Evolutionary conservation across 2,329 filamentous ascomycete species (phyloP).

Genomic region (Cladosporium velox): DNA sequence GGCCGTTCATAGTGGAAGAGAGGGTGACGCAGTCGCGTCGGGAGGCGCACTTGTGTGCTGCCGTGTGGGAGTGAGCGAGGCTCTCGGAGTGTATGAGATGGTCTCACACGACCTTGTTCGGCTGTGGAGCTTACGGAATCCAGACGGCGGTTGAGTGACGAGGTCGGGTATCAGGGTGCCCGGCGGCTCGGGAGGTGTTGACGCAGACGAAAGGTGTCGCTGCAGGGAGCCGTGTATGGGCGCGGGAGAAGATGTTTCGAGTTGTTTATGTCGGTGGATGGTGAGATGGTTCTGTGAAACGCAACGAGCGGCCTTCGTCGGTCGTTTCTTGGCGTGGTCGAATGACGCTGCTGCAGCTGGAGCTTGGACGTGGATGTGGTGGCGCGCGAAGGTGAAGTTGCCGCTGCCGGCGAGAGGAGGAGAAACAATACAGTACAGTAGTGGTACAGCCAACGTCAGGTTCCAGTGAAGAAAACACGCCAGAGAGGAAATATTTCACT

Average conservation of each 20-base stretch:
- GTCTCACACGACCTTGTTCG: slow-evolving; percentile 21
- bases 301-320: slow-evolving; percentile 1
- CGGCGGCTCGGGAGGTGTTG: slow-evolving; percentile 5
- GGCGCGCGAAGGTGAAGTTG: neutral
- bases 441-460: neutral
- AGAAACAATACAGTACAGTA: neutral
- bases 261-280: slow-evolving; percentile 13
- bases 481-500: neutral
- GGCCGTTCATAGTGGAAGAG: slow-evolving; percentile 14
- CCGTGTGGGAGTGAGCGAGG: slow-evolving; percentile 26
- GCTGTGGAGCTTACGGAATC: slow-evolving; percentile 14
- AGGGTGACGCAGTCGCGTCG: slow-evolving; percentile 11
- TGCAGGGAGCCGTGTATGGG: slow-evolving; percentile 1
- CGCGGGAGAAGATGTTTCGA: neutral
- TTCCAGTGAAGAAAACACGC: neutral
- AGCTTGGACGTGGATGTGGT: slow-evolving; percentile 20
- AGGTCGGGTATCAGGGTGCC: slow-evolving; percentile 5
- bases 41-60: slow-evolving; percentile 21
- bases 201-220: neutral
- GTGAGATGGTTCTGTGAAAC: slow-evolving; percentile 3
- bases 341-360: slow-evolving; percentile 13
- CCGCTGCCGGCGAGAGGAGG: neutral
- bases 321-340: slow-evolving; percentile 8
- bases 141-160: neutral
- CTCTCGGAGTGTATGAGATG: slow-evolving; percentile 18